Conservation (phyloP, 495 filamentous ascomycete genomes). For the Aspergillus sclerotioniger region DNA sequence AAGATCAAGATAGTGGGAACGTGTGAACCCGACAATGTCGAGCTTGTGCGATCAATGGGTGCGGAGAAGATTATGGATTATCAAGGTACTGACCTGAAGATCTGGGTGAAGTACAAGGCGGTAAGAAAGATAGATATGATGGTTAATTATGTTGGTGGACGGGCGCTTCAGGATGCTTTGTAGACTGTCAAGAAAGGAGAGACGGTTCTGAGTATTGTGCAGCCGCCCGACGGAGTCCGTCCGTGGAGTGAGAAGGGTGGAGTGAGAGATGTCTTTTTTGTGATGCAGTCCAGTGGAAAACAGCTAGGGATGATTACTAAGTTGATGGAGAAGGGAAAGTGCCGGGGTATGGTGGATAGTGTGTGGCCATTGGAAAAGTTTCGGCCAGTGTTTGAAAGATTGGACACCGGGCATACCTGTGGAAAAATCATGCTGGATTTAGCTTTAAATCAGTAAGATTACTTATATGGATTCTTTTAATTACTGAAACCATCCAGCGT, state of each 20-base stretch:
- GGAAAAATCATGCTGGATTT: slow-evolving; percentile 45
- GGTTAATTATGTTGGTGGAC: slow-evolving; percentile 49
- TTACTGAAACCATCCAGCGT: no score
- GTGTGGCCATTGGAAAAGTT: slow-evolving; percentile 46
- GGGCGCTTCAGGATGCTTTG: slow-evolving; percentile 48
- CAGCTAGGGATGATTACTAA: slow-evolving; percentile 43
- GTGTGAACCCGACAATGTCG: slow-evolving; percentile 38
- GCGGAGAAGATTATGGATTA: slow-evolving; percentile 49
- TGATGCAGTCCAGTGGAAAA: slow-evolving; percentile 40
- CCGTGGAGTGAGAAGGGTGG: slow-evolving; percentile 26
- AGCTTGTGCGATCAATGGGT: slow-evolving; percentile 42
- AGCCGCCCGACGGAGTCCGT: slow-evolving; percentile 43
- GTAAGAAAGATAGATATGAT: slow-evolving; percentile 44
- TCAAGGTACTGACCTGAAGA: slow-evolving; percentile 26
- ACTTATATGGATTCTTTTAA: not conserved
- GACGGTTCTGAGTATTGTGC: slow-evolving; percentile 48
- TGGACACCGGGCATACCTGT: slow-evolving; percentile 40
- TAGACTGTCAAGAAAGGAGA: slow-evolving; percentile 41
- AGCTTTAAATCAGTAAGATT: slow-evolving; percentile 10
- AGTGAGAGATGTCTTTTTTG: slow-evolving; percentile 43
- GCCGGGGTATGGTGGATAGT: slow-evolving; percentile 44
- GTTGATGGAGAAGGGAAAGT: slow-evolving; percentile 42
- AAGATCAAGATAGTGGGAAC: slow-evolving; percentile 42
- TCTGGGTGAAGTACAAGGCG: slow-evolving; percentile 32
- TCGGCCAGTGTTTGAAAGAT: slow-evolving; percentile 42